Conservation (phyloP, 257 asterid species). For the Rehmannia glutinosa region DNA sequence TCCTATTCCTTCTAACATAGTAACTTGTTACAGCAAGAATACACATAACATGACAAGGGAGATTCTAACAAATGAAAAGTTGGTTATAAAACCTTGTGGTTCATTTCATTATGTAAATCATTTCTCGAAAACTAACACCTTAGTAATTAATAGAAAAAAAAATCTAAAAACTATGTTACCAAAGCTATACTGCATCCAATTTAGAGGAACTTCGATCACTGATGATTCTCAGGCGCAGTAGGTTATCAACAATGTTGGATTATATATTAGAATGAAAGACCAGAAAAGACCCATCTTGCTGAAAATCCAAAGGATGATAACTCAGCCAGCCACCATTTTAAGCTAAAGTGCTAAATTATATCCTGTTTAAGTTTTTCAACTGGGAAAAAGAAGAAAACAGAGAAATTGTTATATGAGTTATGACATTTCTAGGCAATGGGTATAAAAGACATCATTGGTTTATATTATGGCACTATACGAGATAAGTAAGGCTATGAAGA, state of each 20-base stretch:
- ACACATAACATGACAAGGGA: background rate
- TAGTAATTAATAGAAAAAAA: background rate
- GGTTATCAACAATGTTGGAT: background rate
- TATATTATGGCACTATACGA: background rate
- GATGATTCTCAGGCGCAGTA: background rate
- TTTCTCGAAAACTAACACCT: background rate
- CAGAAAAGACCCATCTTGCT: background rate
- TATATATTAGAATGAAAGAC: background rate
- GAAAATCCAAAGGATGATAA: background rate
- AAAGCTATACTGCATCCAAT: background rate
- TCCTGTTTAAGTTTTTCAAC: too few species aligned
- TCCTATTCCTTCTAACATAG: background rate
- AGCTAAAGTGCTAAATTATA: too few species aligned
- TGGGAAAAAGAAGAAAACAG: too few species aligned
- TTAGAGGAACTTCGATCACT: background rate
- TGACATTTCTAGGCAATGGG: background rate
- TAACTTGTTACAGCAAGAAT: background rate
- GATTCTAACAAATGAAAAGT: background rate
- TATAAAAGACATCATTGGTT: background rate
- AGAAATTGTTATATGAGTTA: too few species aligned
- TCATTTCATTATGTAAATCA: background rate
- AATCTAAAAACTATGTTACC: background rate
- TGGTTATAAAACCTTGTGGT: background rate
- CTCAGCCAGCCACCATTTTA: background rate
- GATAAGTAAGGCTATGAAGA: too few species aligned